Evolutionary conservation across 192 early-diverging fungal species (phyloP).

Genomic region (Dissophora globulifera): DNA sequence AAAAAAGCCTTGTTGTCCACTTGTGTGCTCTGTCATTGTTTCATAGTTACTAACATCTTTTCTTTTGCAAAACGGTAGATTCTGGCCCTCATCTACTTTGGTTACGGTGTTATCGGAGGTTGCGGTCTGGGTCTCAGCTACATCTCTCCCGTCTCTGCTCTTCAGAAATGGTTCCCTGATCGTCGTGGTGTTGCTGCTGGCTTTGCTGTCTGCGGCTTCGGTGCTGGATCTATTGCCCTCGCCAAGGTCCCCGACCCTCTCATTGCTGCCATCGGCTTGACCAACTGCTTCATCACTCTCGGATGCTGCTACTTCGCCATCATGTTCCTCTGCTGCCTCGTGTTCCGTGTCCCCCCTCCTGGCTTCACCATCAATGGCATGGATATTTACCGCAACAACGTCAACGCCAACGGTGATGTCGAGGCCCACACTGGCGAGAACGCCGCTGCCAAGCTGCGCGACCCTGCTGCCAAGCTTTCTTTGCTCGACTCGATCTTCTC

Average conservation of each 20-base stretch:
- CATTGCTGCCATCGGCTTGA: constrained; percentile 62
- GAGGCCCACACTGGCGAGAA: constrained; percentile 59
- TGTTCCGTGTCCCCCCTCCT: constrained; percentile 71
- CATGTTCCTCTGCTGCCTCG: constrained; percentile 68
- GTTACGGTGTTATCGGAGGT: constrained; percentile 79
- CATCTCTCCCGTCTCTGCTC: constrained; percentile 77
- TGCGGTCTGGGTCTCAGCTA: constrained; percentile 77
- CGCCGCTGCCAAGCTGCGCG: constrained; percentile 2
- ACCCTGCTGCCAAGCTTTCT: constrained; percentile 61
- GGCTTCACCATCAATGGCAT: constrained; percentile 67
- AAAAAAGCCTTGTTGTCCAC: too few species aligned
- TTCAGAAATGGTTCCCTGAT: constrained; percentile 85
- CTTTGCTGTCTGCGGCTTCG: constrained; percentile 82
- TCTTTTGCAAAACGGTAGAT: constrained; percentile 1
- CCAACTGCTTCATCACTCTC: constrained; percentile 71
- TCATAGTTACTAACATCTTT: not conserved
- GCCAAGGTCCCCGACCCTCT: constrained; percentile 71
- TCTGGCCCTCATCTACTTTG: constrained; percentile 73
- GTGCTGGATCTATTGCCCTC: constrained; percentile 75
- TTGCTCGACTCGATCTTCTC: constrained; percentile 66
- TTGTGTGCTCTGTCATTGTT: not conserved
- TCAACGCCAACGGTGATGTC: constrained; percentile 56
- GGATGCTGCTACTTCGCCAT: constrained; percentile 70
- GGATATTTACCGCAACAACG: constrained; percentile 56
- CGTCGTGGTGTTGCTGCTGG: constrained; percentile 79